Evolutionary conservation across 106 monocot species (phyloP).

Genomic region (Dioscorea dumetorum): DNA sequence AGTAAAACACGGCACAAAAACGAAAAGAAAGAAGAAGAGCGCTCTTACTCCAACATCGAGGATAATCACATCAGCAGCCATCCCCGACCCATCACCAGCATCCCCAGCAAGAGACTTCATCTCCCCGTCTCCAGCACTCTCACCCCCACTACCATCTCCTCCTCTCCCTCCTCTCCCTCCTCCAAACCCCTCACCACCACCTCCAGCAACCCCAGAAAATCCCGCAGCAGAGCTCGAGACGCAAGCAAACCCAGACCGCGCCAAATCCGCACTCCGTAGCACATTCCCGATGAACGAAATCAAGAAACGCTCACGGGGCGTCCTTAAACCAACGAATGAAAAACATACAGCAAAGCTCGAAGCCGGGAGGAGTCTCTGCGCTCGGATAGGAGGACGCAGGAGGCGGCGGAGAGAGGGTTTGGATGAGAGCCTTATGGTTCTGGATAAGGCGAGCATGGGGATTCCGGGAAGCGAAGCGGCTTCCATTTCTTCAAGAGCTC

Average conservation of each 20-base stretch:
- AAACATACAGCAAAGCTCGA: background rate
- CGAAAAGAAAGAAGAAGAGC: no score
- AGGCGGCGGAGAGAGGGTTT: slow-evolving; percentile 13
- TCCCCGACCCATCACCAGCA: slow-evolving; percentile 30
- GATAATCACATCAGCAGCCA: slow-evolving; percentile 60
- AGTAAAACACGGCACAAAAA: background rate
- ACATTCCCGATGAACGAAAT: background rate
- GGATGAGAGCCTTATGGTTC: slow-evolving; percentile 27
- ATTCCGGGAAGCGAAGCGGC: slow-evolving; percentile 16
- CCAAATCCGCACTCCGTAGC: background rate
- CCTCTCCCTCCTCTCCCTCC: slow-evolving; percentile 16
- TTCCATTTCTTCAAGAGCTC: slow-evolving; percentile 23
- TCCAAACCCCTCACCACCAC: slow-evolving; percentile 9
- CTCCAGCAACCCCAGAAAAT: slow-evolving; percentile 20
- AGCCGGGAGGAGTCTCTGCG: background rate
- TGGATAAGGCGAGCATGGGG: slow-evolving; percentile 60
- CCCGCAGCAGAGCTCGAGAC: background rate
- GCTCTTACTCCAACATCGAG: slow-evolving; percentile 85
- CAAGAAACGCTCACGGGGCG: slow-evolving; percentile 21
- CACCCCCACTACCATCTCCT: slow-evolving; percentile 31
- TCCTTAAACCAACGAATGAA: background rate
- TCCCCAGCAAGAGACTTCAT: slow-evolving; percentile 16
- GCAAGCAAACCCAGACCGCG: background rate
- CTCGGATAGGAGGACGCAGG: background rate
- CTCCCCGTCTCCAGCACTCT: slow-evolving; percentile 21